Evolutionary conservation across 768 basidiomycete genomes (phyloP), one percentile per base, ranked within the genome.

Genomic region (Amanita rubescens): DNA sequence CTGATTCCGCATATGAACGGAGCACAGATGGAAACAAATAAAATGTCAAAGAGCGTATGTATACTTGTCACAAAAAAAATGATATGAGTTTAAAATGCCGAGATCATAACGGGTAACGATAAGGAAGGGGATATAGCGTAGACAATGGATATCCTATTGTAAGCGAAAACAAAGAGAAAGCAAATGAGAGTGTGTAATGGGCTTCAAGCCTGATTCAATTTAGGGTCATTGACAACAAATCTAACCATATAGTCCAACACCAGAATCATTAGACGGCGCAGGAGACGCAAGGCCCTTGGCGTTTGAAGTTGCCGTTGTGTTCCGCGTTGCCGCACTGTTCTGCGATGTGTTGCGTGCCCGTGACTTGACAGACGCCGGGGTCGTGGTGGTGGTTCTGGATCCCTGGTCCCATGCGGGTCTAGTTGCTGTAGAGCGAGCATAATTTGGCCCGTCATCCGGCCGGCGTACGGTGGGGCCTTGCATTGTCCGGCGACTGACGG

Each of bases 241-340:
- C 67, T 88, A 85, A 57, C 87, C 84, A 72, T 90, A 89, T 64
- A 92, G 68, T 59, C 85, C 88, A 58, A 92, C 87, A 58, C 86
- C 87, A 49, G 90, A 92, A 66, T 91, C 90, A 61, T 86, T 84
- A 25, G 83, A 79, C 15, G 85, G 87, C 44, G 84, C 85, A 54
- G 90, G 87, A 5, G 88, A 90, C 15, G 78, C 70, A 10, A 85
- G 66, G 15, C 73, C 60, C 51, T 70, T 67, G 15, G 58, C 45
- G 32, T 50, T 76, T 59, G 62, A 63, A 25, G 67, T 58, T 5
- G 73, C 66, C 27, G 69, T 68, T 53, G 47, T 48, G 33, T 32
- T 15, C 24, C 67, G 68, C 25, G 78, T 78, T 24, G 80, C 76
- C n/a, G 79, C 73, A 61, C 84, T 87, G 7, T 79, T 84, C 64